phyloP scores from a whole-genome alignment of 768 basidiomycete species.

The Agaricus bisporus region DNA sequence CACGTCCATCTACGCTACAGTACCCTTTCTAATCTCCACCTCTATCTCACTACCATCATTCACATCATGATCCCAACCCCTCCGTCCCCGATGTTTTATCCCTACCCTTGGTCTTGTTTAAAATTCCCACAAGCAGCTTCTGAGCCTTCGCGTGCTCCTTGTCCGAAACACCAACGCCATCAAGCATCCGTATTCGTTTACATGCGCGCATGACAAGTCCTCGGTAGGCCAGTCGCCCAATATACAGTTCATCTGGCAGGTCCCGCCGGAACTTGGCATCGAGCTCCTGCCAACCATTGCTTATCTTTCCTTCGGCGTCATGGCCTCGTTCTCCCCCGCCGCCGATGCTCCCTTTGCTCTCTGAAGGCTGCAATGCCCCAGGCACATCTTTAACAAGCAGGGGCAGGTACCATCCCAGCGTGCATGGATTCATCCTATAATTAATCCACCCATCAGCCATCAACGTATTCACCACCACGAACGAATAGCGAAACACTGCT shows the following conservation, averaged over 20 bases:
- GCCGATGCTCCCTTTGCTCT: slow-evolving; percentile 15
- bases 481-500: not conserved
- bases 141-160: slow-evolving; percentile 85
- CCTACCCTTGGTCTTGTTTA: slow-evolving; percentile 17
- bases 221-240: slow-evolving; percentile 83
- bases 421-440: slow-evolving; percentile 88
- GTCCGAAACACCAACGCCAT: slow-evolving; percentile 77
- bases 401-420: slow-evolving; percentile 93
- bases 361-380: slow-evolving; percentile 62
- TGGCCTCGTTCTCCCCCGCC: not conserved
- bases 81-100: slow-evolving; percentile 23
- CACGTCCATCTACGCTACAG: slow-evolving; percentile 9
- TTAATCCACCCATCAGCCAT: slow-evolving; percentile 9
- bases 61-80: slow-evolving; percentile 11
- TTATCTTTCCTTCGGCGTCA: slow-evolving; percentile 16
- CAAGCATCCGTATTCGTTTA: slow-evolving; percentile 59
- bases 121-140: slow-evolving; percentile 55
- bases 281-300: slow-evolving; percentile 59
- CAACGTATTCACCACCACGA: not conserved
- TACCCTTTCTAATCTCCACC: slow-evolving; percentile 16
- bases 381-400: slow-evolving; percentile 66
- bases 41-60: slow-evolving; percentile 12
- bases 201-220: slow-evolving; percentile 82
- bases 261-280: slow-evolving; percentile 86
- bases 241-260: slow-evolving; percentile 84